Evolutionary conservation across 176 grass and related monocot species (phyloP), one percentile per base, ranked within the genome.

Genomic region (Oryza meridionalis): DNA sequence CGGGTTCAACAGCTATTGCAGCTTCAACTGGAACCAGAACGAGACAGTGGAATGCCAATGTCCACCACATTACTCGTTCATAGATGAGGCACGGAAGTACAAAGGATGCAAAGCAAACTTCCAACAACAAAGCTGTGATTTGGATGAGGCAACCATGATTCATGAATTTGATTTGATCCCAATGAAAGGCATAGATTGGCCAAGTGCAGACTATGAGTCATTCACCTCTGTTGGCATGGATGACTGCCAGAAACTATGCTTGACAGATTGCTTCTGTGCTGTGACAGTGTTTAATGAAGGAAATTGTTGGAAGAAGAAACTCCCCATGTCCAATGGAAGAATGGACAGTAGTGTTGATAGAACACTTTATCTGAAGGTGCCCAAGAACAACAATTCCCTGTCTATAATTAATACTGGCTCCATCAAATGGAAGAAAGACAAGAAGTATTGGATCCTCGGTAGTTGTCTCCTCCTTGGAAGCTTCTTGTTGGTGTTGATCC

Each of bases 1-100:
- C 14, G 85, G 89, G 2, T 91, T 78, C 71, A 88, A 91, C 69
- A 79, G 85, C 45, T 91, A 78, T 72, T 91, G 81, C 77, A 77
- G 14, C 6, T 85, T 43, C 1, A 26, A 37, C 19, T 66, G 38
- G 22, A 73, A 74, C 11, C 76, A 11, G 9, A 69, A n/a, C 16
- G 31, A 76, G 65, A 84, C 70, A 26, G 37, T 84, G 8, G 45
- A 83, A 9, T 87, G 89, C 69, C 8, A 5, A 8, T 91, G 29
- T 40, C 89, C 84, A 16, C 89, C 75, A 1, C 13, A 49, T 10
- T 90, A 90, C 55, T 90, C 84, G 5, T 79, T 86, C 26, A 29
- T 83, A 31, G 77, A 90, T n/a, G 67, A 43, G 9, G 40, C 72
- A 0, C 49, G 14, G 17, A 79, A 83, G 32, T 86, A 90, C 31